Evolutionary conservation across 768 basidiomycete species (phyloP).

Genomic region (Suillus clintonianus): DNA sequence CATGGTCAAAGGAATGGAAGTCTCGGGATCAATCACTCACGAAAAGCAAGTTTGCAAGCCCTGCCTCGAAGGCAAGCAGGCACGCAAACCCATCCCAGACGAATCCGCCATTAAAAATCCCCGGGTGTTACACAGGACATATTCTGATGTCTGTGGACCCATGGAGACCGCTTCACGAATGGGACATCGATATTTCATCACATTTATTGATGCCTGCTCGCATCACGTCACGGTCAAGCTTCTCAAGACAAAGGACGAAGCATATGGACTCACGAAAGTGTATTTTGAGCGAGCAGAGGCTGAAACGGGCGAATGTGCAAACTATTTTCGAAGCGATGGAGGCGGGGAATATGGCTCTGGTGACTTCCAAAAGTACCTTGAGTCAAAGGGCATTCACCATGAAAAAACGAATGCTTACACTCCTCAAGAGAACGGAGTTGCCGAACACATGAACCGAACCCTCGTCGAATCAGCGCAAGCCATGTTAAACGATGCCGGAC

Average conservation of each 20-base stretch:
- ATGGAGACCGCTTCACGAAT: slow-evolving; percentile 8
- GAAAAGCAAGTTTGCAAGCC: slow-evolving; percentile 10
- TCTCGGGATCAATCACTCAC: not conserved
- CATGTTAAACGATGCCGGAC: not conserved
- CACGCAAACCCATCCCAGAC: slow-evolving; percentile 11
- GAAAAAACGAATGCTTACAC: slow-evolving; percentile 9
- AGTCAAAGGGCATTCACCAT: slow-evolving; percentile 8
- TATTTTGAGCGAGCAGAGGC: slow-evolving; percentile 16
- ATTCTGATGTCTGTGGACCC: slow-evolving; percentile 22
- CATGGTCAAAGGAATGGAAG: slow-evolving; percentile 9
- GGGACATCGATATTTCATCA: slow-evolving; percentile 17
- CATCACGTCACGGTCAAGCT: slow-evolving; percentile 15
- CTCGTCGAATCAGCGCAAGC: not conserved
- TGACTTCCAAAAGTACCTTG: slow-evolving; percentile 19
- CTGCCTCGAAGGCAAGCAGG: slow-evolving; percentile 27
- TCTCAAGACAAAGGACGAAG: slow-evolving; percentile 14
- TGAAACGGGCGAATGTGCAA: slow-evolving; percentile 12
- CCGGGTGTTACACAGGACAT: slow-evolving; percentile 2
- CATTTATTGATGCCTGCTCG: slow-evolving; percentile 20
- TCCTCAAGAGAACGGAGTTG: slow-evolving; percentile 6
- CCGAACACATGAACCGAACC: slow-evolving; percentile 4
- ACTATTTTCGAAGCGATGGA: slow-evolving; percentile 22
- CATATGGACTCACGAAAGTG: slow-evolving; percentile 7
- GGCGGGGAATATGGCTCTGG: slow-evolving; percentile 31
- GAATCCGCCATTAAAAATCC: slow-evolving; percentile 4